These are phyloP conservation scores for Datura wrightii DNA, from an alignment of 257 asterid genomes.

Conservation along the genomic window DNA sequence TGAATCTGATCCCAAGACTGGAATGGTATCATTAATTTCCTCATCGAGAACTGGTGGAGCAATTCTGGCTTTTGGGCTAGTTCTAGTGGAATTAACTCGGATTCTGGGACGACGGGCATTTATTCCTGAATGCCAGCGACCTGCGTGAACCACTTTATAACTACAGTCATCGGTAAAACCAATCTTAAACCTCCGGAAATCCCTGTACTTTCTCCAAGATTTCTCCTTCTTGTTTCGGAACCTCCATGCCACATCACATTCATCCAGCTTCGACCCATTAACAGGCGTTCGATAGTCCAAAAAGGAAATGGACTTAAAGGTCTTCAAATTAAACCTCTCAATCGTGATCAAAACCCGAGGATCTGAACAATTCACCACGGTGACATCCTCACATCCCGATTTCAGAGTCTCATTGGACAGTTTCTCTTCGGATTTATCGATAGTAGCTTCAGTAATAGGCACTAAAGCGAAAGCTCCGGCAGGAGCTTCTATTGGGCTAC, in stretches of 20 bases:
- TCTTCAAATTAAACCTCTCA: constrained; percentile 77
- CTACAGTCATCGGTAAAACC: constrained; percentile 74
- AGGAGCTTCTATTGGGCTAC: constrained; percentile 51
- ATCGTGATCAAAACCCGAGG: constrained; percentile 71
- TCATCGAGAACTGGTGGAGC: constrained; percentile 62
- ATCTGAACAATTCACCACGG: constrained; percentile 76
- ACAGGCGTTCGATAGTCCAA: constrained; percentile 83
- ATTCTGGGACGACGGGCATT: constrained; percentile 80
- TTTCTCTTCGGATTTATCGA: constrained; percentile 63
- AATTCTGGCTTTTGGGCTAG: constrained; percentile 42
- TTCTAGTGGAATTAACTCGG: constrained; percentile 43
- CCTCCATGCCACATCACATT: constrained; percentile 97
- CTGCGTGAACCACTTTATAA: constrained; percentile 67
- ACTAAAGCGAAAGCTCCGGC: constrained; percentile 41
- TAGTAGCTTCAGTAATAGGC: constrained; percentile 65
- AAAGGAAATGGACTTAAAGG: constrained; percentile 67
- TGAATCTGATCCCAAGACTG: constrained; percentile 68
- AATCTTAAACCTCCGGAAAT: constrained; percentile 85
- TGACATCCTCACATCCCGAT: constrained; percentile 70
- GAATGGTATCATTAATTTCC: constrained; percentile 90
- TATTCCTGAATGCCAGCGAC: constrained; percentile 91
- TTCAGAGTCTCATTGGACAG: constrained; percentile 49
- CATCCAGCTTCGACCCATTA: constrained; percentile 72
- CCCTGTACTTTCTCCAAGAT: constrained; percentile 95
- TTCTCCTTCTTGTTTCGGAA: constrained; percentile 85